Evolutionary conservation across 495 filamentous ascomycete genomes (phyloP).

Genomic region (Aspergillus nanangensis): DNA sequence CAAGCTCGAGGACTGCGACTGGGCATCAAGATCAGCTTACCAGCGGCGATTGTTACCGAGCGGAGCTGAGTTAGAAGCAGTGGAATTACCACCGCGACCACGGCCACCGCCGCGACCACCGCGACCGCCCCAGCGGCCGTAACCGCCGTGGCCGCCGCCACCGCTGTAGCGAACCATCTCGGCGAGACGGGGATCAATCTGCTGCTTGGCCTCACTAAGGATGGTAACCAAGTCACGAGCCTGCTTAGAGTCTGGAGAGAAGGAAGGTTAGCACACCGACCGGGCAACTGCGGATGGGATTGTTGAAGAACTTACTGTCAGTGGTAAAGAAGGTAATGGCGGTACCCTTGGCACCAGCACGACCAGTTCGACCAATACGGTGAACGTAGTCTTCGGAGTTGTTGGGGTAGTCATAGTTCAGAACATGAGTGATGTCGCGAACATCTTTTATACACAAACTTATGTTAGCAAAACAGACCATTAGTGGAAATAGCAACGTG

Average conservation of each 20-base stretch:
- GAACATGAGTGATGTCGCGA: slow-evolving; percentile 98
- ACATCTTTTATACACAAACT: slow-evolving; percentile 72
- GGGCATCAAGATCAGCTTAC: slow-evolving; percentile 34
- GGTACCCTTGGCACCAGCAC: slow-evolving; percentile 83
- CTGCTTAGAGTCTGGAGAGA: slow-evolving; percentile 77
- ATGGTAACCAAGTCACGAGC: slow-evolving; percentile 92
- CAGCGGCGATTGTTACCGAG: slow-evolving; percentile 60
- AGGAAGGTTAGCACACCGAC: slow-evolving; percentile 24
- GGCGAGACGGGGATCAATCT: slow-evolving; percentile 89
- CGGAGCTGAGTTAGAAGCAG: slow-evolving; percentile 60
- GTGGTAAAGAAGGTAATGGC: slow-evolving; percentile 96
- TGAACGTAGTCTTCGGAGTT: slow-evolving; percentile 99
- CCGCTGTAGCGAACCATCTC: slow-evolving; percentile 95
- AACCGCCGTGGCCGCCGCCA: slow-evolving; percentile 69
- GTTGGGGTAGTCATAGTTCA: slow-evolving; percentile 99
- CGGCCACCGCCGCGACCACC: slow-evolving; percentile 60
- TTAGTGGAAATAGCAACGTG: slow-evolving; percentile 45
- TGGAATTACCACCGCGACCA: slow-evolving; percentile 47
- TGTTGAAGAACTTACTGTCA: slow-evolving; percentile 70
- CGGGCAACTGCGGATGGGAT: not conserved
- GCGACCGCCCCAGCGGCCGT: slow-evolving; percentile 57
- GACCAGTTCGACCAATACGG: slow-evolving; percentile 89
- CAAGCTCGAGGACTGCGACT: slow-evolving; percentile 24
- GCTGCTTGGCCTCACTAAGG: slow-evolving; percentile 95
- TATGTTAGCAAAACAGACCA: slow-evolving; percentile 73